Evolutionary conservation across 148 eudicot genomes (phyloP).

Genomic region (Vaccinium corymbosum): DNA sequence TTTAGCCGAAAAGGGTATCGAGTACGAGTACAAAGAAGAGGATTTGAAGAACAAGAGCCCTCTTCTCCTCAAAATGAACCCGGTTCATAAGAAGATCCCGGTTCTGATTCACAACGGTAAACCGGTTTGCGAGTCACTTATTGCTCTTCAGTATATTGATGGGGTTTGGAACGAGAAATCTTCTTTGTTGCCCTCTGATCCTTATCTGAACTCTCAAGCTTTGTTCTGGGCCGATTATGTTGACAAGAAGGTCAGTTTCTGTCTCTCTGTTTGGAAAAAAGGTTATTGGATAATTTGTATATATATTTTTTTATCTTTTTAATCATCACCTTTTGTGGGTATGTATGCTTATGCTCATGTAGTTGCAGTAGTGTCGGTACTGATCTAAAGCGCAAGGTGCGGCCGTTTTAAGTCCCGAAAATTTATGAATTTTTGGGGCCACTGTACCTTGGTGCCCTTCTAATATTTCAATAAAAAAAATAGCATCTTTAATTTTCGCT

Average conservation of each 20-base stretch:
- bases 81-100: neutral
- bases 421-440: too few relatives aligned
- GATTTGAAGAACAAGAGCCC: constrained; percentile 7
- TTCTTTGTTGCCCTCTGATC: neutral
- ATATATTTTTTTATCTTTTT: too few relatives aligned
- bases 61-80: constrained; percentile 6
- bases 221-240: neutral
- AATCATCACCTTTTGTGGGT: neutral
- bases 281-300: neutral
- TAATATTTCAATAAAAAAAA: too few relatives aligned
- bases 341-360: too few relatives aligned
- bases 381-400: too few relatives aligned
- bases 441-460: too few relatives aligned
- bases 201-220: neutral
- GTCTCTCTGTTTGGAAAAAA: neutral
- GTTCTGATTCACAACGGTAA: neutral
- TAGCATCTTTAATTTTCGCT: too few relatives aligned
- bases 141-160: neutral
- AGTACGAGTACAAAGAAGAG: neutral
- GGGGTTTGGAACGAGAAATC: neutral
- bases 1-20: neutral
- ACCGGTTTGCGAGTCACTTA: neutral
- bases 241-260: neutral
- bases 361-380: too few relatives aligned
- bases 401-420: too few relatives aligned